These are phyloP conservation scores for Hirschfeldia incana DNA, from an alignment of 345 rosid genomes.

Conservation along the genomic window DNA sequence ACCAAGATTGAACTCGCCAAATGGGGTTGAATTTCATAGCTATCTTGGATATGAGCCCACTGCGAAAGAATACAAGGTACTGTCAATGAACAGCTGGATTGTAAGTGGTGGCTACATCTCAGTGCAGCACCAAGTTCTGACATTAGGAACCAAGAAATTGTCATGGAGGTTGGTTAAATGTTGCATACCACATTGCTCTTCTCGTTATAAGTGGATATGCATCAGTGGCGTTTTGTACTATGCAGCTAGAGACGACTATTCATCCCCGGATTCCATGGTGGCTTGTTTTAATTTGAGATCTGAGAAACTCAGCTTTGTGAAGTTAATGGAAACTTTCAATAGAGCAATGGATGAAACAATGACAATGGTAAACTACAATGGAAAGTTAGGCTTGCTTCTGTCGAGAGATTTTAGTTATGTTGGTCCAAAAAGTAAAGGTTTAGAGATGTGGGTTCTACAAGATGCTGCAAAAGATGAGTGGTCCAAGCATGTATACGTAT, in stretches of 20 bases:
- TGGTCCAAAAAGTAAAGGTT: not conserved
- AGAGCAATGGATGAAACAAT: not conserved
- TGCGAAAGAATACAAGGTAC: not conserved
- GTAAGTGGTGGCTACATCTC: not conserved
- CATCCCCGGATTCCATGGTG: not conserved
- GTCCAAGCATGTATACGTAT: not conserved
- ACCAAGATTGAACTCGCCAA: too few relatives aligned
- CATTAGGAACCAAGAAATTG: not conserved
- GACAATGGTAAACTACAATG: not conserved
- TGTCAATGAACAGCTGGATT: not conserved
- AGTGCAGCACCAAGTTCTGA: not conserved
- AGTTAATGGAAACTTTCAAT: not conserved
- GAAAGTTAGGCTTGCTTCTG: not conserved
- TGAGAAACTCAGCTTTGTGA: not conserved
- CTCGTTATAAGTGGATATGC: not conserved
- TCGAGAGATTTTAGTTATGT: not conserved
- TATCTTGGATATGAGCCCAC: not conserved
- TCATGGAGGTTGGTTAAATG: not conserved
- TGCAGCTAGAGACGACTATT: not conserved
- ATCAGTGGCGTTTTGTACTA: not conserved
- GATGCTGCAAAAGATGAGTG: not conserved
- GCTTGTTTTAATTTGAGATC: not conserved
- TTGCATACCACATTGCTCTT: not conserved
- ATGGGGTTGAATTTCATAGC: too few relatives aligned
- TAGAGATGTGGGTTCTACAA: not conserved